Evolutionary conservation across 306 rosid species (phyloP).

Genomic region (Cicer chorassanicum): DNA sequence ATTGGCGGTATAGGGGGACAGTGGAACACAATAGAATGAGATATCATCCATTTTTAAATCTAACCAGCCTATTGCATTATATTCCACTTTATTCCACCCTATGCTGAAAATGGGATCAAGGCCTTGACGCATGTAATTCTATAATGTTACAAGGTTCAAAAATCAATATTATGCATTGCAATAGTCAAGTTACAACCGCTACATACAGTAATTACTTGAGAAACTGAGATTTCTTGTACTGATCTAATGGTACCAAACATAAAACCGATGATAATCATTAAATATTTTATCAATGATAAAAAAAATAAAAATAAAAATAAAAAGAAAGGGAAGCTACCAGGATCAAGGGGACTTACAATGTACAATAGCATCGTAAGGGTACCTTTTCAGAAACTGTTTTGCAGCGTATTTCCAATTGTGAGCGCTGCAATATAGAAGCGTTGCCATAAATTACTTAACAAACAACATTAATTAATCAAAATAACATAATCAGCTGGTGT

Average conservation of each 20-base stretch:
- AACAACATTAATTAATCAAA: not conserved
- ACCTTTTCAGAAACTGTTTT: constrained; percentile 60
- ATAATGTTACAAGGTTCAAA: not conserved
- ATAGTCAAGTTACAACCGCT: not conserved
- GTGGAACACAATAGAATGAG: too few species aligned
- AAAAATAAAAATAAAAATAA: not conserved
- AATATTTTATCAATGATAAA: constrained; percentile 6
- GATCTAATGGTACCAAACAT: constrained; percentile 9
- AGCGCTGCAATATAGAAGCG: constrained; percentile 57
- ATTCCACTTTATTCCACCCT: too few species aligned
- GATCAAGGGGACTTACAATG: constrained; percentile 66
- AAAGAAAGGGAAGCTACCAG: not conserved
- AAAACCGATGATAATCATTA: not conserved
- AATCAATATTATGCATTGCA: constrained; percentile 1
- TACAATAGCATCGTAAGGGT: constrained; percentile 69
- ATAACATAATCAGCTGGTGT: not conserved
- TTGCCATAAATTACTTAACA: constrained; percentile 19
- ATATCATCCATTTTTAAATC: too few species aligned
- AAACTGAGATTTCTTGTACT: not conserved
- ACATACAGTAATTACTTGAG: not conserved
- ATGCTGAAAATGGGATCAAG: not conserved
- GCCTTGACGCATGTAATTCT: not conserved
- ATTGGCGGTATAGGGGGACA: too few species aligned
- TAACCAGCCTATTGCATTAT: too few species aligned
- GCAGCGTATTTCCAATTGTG: constrained; percentile 84